A percentile compares a stretch with the other conserved stretches of the same genome.
Conservation (phyloP, 2,329 filamentous ascomycete species). For the Arthrobotrys megalospora region DNA sequence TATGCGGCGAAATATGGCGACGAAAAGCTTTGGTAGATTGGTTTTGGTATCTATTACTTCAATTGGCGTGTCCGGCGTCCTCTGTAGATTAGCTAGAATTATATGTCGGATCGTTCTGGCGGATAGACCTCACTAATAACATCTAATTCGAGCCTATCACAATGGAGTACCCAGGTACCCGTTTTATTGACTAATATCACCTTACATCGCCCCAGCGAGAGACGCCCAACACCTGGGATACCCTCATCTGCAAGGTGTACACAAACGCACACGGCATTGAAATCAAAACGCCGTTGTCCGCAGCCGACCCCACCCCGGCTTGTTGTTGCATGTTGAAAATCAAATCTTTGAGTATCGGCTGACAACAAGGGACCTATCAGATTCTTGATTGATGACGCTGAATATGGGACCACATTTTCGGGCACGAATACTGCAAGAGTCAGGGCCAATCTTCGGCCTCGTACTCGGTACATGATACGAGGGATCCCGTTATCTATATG, state of each 20-base stretch:
- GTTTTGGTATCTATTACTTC: neutral
- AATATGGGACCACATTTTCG: neutral
- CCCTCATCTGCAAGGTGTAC: constrained; percentile 4
- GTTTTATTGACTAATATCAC: neutral
- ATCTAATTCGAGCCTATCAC: neutral
- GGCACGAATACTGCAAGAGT: neutral
- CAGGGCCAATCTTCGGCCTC: neutral
- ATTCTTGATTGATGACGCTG: neutral
- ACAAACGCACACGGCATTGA: neutral
- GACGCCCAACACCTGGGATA: no score
- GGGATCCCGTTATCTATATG: neutral
- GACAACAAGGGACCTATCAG: neutral
- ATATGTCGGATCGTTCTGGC: neutral
- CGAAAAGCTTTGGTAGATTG: constrained; percentile 64
- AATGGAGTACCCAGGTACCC: neutral
- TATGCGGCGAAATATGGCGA: constrained; percentile 82
- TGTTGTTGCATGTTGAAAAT: neutral
- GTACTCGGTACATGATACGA: constrained; percentile 3
- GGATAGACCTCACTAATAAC: neutral
- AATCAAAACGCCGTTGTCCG: constrained; percentile 7
- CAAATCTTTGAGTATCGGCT: neutral
- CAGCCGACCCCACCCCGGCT: constrained; percentile 9
- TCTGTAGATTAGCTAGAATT: neutral
- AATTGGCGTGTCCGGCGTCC: neutral
- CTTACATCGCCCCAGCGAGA: neutral